These are phyloP conservation scores for Lagerstroemia speciosa DNA, from an alignment of 345 rosid genomes.

Conservation along the genomic window DNA sequence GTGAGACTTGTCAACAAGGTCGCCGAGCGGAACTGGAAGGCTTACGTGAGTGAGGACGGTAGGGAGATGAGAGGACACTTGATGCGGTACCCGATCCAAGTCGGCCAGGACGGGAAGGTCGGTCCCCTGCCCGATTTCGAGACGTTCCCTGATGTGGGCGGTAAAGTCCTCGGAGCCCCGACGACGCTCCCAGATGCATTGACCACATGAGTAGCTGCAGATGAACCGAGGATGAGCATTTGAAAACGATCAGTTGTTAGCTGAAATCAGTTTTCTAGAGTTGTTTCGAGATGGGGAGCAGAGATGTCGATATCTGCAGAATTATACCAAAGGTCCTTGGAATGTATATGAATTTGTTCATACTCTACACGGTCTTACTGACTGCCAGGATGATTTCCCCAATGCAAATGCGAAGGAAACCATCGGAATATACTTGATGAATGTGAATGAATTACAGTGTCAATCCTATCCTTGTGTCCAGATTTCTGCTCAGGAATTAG, in stretches of 20 bases:
- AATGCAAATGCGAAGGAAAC: not conserved
- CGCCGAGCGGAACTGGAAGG: constrained; percentile 40
- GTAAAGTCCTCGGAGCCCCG: constrained; percentile 53
- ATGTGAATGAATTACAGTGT: not conserved
- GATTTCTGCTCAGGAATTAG: not conserved
- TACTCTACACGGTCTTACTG: not conserved
- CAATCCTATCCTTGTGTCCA: not conserved
- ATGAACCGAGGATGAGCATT: not conserved
- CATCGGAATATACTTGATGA: not conserved
- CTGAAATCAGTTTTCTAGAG: not conserved
- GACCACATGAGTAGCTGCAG: constrained; percentile 26
- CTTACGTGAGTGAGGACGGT: constrained; percentile 27
- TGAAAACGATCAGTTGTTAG: too few species aligned
- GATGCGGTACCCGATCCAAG: constrained; percentile 43
- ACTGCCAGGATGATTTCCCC: not conserved
- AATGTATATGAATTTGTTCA: not conserved
- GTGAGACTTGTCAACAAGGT: constrained; percentile 29
- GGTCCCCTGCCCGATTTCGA: constrained; percentile 25
- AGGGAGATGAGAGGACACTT: constrained; percentile 52
- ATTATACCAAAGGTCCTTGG: not conserved
- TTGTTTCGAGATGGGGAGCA: not conserved
- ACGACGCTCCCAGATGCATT: constrained; percentile 57
- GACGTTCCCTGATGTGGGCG: constrained; percentile 60
- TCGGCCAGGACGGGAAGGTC: constrained; percentile 32
- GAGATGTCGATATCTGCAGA: not conserved